These are phyloP conservation scores for Scytalidium lignicola DNA, from an alignment of 2,329 filamentous ascomycete species.

Conservation along the genomic window DNA sequence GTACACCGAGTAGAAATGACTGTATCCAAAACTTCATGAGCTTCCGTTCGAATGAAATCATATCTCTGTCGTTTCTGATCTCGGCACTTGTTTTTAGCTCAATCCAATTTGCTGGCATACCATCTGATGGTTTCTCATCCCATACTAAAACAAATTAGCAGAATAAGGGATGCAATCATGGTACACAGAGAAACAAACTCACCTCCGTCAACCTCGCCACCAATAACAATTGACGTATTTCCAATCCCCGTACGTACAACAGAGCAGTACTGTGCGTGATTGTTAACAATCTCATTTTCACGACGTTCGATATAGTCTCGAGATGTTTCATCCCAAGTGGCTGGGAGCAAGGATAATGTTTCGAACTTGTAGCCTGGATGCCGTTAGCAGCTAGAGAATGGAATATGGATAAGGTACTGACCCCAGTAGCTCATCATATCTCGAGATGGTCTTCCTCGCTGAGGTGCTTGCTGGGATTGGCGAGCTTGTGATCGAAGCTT, in stretches of 20 bases:
- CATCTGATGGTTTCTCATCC: slow-evolving; percentile 67
- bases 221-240: slow-evolving; percentile 67
- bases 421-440: slow-evolving; percentile 94
- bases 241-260: slow-evolving; percentile 87
- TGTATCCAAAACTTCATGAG: slow-evolving; percentile 96
- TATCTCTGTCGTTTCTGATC: slow-evolving; percentile 62
- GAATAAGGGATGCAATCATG: neutral
- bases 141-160: slow-evolving; percentile 51
- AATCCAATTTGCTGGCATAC: slow-evolving; percentile 79
- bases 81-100: slow-evolving; percentile 89
- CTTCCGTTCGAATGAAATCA: slow-evolving; percentile 78
- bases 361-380: slow-evolving; percentile 90
- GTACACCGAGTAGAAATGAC: slow-evolving; percentile 88
- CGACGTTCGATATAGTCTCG: slow-evolving; percentile 76
- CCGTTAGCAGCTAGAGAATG: neutral
- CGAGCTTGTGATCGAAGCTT: slow-evolving; percentile 58
- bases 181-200: slow-evolving; percentile 26
- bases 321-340: slow-evolving; percentile 66
- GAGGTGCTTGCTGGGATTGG: slow-evolving; percentile 46
- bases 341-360: slow-evolving; percentile 70
- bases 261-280: slow-evolving; percentile 93
- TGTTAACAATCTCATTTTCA: slow-evolving; percentile 69
- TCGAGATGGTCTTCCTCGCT: slow-evolving; percentile 54
- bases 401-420: slow-evolving; percentile 29
- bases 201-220: slow-evolving; percentile 91